Evolutionary conservation across 345 rosid species (phyloP).

Genomic region (Draba incana): DNA sequence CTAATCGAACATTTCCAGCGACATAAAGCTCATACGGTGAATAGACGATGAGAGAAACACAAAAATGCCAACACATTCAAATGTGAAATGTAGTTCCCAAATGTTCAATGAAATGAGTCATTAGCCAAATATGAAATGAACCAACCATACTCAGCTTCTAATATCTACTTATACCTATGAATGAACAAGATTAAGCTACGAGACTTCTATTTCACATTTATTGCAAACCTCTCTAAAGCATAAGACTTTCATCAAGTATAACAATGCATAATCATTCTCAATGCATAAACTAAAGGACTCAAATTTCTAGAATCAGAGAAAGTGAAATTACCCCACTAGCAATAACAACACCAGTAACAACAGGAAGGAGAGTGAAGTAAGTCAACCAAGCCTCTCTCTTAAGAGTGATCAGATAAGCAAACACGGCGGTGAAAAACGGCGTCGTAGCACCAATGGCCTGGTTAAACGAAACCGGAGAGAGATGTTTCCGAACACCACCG

Average conservation of each 20-base stretch:
- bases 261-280: neutral
- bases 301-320: neutral
- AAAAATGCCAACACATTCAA: neutral
- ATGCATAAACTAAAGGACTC: too few species aligned
- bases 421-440: conserved; percentile 95
- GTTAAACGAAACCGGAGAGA: conserved; percentile 88
- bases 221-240: conserved; percentile 11
- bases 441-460: conserved; percentile 99
- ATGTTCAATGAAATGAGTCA: too few species aligned
- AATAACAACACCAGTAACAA: conserved; percentile 91
- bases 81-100: neutral
- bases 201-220: too few species aligned
- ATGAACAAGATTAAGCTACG: too few species aligned
- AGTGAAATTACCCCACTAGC: conserved; percentile 90
- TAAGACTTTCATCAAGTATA: neutral
- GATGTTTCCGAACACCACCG: conserved; percentile 92
- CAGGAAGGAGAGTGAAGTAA: conserved; percentile 84
- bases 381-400: conserved; percentile 98
- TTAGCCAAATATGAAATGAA: conserved; percentile 17
- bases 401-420: conserved; percentile 85
- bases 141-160: conserved; percentile 10
- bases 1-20: neutral
- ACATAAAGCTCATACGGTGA: neutral
- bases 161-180: too few species aligned
- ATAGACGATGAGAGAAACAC: conserved; percentile 2